Conservation (phyloP, 768 basidiomycete species). For the Naganishia antarctica region DNA sequence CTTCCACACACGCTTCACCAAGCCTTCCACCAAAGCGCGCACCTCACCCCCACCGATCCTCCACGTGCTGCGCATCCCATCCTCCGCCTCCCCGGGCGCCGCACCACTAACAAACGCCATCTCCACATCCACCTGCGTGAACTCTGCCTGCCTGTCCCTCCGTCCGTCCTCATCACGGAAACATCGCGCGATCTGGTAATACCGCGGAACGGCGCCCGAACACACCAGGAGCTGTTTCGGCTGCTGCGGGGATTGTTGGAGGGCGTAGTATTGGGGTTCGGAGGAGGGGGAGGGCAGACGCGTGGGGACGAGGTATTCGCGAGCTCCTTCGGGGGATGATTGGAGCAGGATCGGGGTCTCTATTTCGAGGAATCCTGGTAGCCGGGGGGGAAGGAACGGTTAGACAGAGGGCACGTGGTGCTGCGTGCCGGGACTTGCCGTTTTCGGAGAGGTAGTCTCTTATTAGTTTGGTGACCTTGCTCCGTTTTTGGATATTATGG, state of each 20-base stretch:
- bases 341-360: conserved; percentile 87
- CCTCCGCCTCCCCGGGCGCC: conserved; percentile 47
- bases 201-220: conserved; percentile 81
- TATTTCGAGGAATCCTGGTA: conserved; percentile 78
- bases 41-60: conserved; percentile 81
- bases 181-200: conserved; percentile 88
- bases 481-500: conserved; percentile 73
- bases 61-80: conserved; percentile 55
- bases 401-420: conserved; percentile 7
- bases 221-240: conserved; percentile 89
- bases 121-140: conserved; percentile 93
- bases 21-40: conserved; percentile 67
- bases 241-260: conserved; percentile 92
- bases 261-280: conserved; percentile 65
- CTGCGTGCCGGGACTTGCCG: too few species aligned
- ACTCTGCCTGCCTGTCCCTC: conserved; percentile 92
- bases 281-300: conserved; percentile 49
- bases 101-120: conserved; percentile 91
- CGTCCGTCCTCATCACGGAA: conserved; percentile 94
- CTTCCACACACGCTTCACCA: conserved; percentile 72
- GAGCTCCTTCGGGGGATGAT: conserved; percentile 88
- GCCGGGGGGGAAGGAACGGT: conserved; percentile 19
- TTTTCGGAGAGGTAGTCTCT: conserved; percentile 67
- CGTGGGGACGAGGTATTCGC: conserved; percentile 86
- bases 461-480: conserved; percentile 71